A percentile compares a stretch with the other conserved stretches of the same genome.
Evolutionary conservation across 2,329 filamentous ascomycete species (phyloP).

Genomic region (Hypoxylon sp.): DNA sequence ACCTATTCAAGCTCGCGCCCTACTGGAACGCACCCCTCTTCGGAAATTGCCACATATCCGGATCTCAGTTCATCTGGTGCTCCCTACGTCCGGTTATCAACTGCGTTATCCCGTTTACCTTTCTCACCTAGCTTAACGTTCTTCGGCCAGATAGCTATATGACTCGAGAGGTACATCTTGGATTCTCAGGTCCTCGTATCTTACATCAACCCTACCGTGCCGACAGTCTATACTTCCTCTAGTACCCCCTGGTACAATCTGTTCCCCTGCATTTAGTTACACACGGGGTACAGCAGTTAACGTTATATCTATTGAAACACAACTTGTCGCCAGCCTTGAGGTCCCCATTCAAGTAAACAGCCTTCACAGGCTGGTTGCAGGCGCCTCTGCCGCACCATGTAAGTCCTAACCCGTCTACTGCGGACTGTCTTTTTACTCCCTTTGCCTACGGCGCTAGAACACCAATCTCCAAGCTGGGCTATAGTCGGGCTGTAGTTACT

Average conservation of each 20-base stretch:
- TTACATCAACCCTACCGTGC: conserved; percentile 42
- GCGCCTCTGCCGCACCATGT: conserved; percentile 53
- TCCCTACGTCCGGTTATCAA: conserved; percentile 27
- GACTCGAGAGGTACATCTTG: conserved; percentile 31
- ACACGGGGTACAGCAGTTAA: conserved; percentile 32
- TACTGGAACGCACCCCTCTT: conserved; percentile 34
- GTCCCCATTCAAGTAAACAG: conserved; percentile 40
- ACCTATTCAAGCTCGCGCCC: conserved; percentile 17
- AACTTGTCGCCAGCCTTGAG: conserved; percentile 27
- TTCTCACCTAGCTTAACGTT: conserved; percentile 3
- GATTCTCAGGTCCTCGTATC: conserved; percentile 17
- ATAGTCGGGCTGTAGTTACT: conserved; percentile 42
- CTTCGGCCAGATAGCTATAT: conserved; percentile 29
- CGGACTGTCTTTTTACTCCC: background rate
- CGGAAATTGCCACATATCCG: conserved; percentile 27
- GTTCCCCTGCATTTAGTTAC: conserved; percentile 39
- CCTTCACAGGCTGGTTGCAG: conserved; percentile 46
- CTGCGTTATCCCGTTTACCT: conserved; percentile 24
- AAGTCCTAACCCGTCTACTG: conserved; percentile 40
- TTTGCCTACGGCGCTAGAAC: background rate
- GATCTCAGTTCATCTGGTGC: conserved; percentile 24
- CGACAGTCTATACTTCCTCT: conserved; percentile 19
- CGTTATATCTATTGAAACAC: conserved; percentile 29
- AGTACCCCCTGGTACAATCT: conserved; percentile 22
- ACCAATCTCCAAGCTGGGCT: conserved; percentile 1